Conservation (phyloP, 1,139 yeast species). For the Hyphopichia pseudoburtonii region DNA sequence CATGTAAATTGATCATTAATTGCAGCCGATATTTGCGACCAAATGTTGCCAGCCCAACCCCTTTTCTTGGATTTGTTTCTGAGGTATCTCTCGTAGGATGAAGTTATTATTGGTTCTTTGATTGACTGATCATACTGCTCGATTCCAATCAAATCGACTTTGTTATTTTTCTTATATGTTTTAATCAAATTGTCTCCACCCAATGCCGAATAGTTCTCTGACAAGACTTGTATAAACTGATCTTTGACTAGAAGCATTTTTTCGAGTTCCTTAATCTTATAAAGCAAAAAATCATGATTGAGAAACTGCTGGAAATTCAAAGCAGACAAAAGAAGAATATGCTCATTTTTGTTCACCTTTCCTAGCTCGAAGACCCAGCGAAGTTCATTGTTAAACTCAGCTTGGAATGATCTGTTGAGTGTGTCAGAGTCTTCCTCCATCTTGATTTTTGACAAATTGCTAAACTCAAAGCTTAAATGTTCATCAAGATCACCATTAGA, state of each 20-base stretch:
- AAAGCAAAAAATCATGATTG: constrained; percentile 20
- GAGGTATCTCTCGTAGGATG: neutral
- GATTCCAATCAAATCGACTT: neutral
- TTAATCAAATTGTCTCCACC: constrained; percentile 36
- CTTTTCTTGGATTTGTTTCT: neutral
- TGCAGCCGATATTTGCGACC: neutral
- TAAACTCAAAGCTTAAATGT: constrained; percentile 21
- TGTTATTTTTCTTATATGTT: constrained; percentile 24
- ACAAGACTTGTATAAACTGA: constrained; percentile 31
- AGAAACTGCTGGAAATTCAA: constrained; percentile 22
- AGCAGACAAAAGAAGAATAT: no score
- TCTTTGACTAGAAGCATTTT: constrained; percentile 30
- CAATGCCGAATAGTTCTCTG: constrained; percentile 37
- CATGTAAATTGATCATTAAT: neutral
- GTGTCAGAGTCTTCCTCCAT: no score
- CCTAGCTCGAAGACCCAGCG: no score
- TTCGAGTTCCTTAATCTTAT: constrained; percentile 22
- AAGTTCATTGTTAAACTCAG: no score
- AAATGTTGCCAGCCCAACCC: neutral
- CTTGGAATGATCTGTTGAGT: no score
- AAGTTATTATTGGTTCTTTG: neutral
- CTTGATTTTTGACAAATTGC: no score
- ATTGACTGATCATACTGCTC: constrained; percentile 1
- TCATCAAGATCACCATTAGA: constrained; percentile 7
- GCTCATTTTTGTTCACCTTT: no score